Conservation (phyloP, 768 basidiomycete genomes). For the Kwoniella sp. region DNA sequence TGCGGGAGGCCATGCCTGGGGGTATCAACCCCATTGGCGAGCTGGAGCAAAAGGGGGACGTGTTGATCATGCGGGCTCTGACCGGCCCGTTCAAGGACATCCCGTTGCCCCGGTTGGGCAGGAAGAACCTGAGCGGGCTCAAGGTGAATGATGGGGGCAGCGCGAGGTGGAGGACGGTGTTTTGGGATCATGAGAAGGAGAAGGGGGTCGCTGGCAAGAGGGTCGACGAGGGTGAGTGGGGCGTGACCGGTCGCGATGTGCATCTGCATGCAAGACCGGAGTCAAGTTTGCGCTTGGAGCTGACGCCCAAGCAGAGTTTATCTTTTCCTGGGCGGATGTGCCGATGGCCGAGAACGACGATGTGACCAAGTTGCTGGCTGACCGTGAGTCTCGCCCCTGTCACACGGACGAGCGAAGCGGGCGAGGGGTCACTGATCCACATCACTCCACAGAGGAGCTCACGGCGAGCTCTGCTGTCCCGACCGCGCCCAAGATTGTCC, state of each 20-base stretch:
- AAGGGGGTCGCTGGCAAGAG: constrained; percentile 32
- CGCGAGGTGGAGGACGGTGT: constrained; percentile 30
- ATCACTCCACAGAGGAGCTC: constrained; percentile 21
- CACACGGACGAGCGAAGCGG: not conserved
- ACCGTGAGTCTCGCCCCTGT: constrained; percentile 10
- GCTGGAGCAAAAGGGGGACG: constrained; percentile 27
- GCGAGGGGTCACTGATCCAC: not conserved
- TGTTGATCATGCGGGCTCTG: constrained; percentile 31
- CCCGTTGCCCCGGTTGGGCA: constrained; percentile 25
- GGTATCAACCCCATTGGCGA: constrained; percentile 17
- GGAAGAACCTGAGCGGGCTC: constrained; percentile 31
- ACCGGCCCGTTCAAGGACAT: constrained; percentile 29
- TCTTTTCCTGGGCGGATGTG: constrained; percentile 26
- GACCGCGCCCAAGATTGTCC: constrained; percentile 13
- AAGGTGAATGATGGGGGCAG: constrained; percentile 23
- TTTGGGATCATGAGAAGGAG: constrained; percentile 41
- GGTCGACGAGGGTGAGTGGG: constrained; percentile 35
- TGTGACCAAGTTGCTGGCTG: constrained; percentile 20
- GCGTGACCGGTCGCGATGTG: not conserved
- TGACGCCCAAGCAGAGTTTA: constrained; percentile 16
- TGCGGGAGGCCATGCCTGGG: constrained; percentile 22
- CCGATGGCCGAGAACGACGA: constrained; percentile 25
- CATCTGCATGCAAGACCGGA: not conserved
- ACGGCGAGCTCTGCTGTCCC: constrained; percentile 17
- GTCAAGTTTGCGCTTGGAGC: not conserved